These are phyloP conservation scores for Neocatenulostroma microsporum DNA, from an alignment of 2,329 filamentous ascomycete species.

Conservation along the genomic window DNA sequence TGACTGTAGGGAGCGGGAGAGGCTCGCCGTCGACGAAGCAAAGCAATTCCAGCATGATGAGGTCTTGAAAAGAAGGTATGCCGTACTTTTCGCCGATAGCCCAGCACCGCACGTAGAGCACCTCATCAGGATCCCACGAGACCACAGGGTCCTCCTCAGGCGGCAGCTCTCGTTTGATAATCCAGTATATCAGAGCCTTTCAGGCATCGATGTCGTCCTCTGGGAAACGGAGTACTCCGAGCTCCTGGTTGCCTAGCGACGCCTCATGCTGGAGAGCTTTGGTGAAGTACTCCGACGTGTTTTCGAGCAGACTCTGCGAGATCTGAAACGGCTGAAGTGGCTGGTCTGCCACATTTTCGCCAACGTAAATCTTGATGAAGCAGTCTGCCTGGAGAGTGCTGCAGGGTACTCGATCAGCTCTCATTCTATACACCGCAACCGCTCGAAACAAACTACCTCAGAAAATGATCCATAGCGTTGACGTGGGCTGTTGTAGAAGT, in stretches of 20 bases:
- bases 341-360: background rate
- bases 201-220: slow-evolving; percentile 7
- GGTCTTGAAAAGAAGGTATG: background rate
- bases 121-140: background rate
- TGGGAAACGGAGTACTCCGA: slow-evolving; percentile 2
- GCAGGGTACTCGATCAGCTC: too few species aligned
- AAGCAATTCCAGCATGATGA: background rate
- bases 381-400: background rate
- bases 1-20: background rate
- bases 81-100: background rate
- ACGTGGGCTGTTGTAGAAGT: too few species aligned
- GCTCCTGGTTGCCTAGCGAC: background rate
- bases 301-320: background rate
- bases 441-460: too few species aligned
- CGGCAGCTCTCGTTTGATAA: slow-evolving; percentile 3
- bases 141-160: background rate
- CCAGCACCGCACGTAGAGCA: background rate
- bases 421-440: too few species aligned
- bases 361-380: background rate
- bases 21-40: background rate
- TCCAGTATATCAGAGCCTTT: slow-evolving; percentile 8
- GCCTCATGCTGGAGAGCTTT: background rate
- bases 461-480: too few species aligned
- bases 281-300: background rate
- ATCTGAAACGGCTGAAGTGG: background rate